Base-by-base conservation (phyloP, 2,329 filamentous ascomycete species). In the Akanthomyces lecanii region DNA sequence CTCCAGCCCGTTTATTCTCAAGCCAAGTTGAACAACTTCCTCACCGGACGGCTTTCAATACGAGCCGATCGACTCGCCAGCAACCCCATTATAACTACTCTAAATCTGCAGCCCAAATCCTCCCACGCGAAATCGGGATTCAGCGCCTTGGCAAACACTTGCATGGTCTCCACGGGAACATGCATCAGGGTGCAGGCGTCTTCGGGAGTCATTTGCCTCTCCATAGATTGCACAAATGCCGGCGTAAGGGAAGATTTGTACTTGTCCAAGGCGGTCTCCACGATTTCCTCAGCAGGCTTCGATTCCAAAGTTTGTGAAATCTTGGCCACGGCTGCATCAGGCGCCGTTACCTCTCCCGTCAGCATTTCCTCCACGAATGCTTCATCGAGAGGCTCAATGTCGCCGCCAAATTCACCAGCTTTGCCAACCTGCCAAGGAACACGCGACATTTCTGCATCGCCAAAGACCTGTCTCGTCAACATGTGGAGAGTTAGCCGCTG, bases 311-410 rank as follows among this genome's bases (percentile, higher is more conserved):
- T 14, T 18, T 21, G 28, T 4, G 14, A 4, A 25, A 8, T 44
- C 14, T 38, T 42, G 28, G n/a, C n/a, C 6, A 6, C 5, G 4
- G 5, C 18, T 18, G n/a, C 44, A 16, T 23, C 0, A 28, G 16
- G 1, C 8, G 95, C 90, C 33, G 95, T 79, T 73, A 95, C 91
- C 71, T 94, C 90, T 11, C 92, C 80, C 0, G 91, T 96, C 63
- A 96, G 77, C 71, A 91, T 95, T 74, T 96, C 96, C 54, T 96
- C 83, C 63, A 96, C 85, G 70, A 95, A 96, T 18, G 54, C 58
- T 38, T 66, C 65, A 18, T 66, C 62, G 14, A 65, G 56, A 57
- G 65, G 63, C 55, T 67, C 65, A 56, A 66, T 61, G 5, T 57
- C 50, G 33, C 47, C 33, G 30, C 62, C 44, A 44, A 58, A 63